These are phyloP conservation scores for Berberis vulgaris DNA, from an alignment of 164 flowering plant species.

Conservation along the genomic window DNA sequence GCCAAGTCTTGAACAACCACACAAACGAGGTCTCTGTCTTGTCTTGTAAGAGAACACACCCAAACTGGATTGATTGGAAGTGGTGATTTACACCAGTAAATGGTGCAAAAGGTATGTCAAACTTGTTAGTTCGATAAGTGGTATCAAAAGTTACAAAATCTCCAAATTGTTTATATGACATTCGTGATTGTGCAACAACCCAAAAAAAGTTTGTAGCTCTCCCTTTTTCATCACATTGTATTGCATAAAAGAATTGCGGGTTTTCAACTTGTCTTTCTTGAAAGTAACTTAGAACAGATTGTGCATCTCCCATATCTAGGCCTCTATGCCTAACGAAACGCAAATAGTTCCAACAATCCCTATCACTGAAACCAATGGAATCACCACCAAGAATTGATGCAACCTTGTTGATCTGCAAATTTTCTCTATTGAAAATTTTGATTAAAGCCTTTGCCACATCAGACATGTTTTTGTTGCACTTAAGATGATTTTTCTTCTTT, in stretches of 20 bases:
- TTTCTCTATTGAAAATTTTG: not conserved
- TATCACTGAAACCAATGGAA: not conserved
- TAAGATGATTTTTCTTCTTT: not conserved
- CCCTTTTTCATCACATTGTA: not conserved
- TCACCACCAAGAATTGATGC: not conserved
- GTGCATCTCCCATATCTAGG: not conserved
- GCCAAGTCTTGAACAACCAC: not conserved
- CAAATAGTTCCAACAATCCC: not conserved
- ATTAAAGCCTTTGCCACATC: not conserved
- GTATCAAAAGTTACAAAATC: slow-evolving; percentile 1
- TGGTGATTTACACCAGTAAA: not conserved
- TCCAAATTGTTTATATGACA: not conserved
- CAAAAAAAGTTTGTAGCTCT: not conserved
- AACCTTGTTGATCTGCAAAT: not conserved
- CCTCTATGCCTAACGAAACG: not conserved
- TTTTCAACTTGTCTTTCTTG: not conserved
- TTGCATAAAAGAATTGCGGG: not conserved
- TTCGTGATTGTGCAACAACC: not conserved
- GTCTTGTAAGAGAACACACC: slow-evolving; percentile 1
- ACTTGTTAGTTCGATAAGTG: not conserved
- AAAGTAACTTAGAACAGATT: not conserved
- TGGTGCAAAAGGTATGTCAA: not conserved
- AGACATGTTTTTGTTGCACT: not conserved
- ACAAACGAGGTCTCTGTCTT: not conserved
- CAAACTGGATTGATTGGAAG: not conserved